Evolutionary conservation across 1,284 basidiomycete genomes (phyloP), one percentile per base, ranked within the genome.

Genomic region (Ustilago tritici): DNA sequence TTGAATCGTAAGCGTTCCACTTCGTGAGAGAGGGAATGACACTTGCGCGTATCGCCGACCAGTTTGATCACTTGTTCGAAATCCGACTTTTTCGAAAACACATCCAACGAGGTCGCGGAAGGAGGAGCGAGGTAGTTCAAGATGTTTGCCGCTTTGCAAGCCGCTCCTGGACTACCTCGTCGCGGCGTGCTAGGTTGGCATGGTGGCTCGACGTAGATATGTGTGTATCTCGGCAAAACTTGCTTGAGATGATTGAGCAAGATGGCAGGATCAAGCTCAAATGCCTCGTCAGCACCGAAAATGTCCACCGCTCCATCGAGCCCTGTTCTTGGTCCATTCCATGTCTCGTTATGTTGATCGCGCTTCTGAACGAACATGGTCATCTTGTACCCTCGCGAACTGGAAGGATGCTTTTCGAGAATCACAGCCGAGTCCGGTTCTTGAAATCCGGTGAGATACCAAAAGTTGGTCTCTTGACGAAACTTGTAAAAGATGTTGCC

Each of bases 371-470:
- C 92, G 85, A 98, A 99, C 55, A 99, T 87, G 0, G 92, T 92
- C 92, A 95, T 95, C 70, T 89, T 90, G 88, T 96, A 98, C 0
- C 95, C 95, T 76, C 91, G 89, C 0, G 91, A 87, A 4, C 89
- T 88, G 9, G 66, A 77, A 10, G 75, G 14, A 28, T 78, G 56
- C 54, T 76, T 76, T 31, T 82, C 79, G 7, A 86, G 63, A 38
- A 98, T 89, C 32, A 98, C 88, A 0, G 93, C 95, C 14, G 95
- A 91, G 71, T 97, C 93, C 0, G 95, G 93, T 86, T 98, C 96
- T 71, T 95, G 91, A 83, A 97, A 97, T 7, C 97, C 96, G 14
- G 84, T 84, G 19, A 85, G 73, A 56, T 84, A 85, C 80, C 79
- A 81, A 52, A 85, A 83, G 69, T 83, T 82, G 62, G 79, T 82